Evolutionary conservation across 768 basidiomycete species (phyloP), one percentile per base, ranked within the genome.

Genomic region (Mycena metata): DNA sequence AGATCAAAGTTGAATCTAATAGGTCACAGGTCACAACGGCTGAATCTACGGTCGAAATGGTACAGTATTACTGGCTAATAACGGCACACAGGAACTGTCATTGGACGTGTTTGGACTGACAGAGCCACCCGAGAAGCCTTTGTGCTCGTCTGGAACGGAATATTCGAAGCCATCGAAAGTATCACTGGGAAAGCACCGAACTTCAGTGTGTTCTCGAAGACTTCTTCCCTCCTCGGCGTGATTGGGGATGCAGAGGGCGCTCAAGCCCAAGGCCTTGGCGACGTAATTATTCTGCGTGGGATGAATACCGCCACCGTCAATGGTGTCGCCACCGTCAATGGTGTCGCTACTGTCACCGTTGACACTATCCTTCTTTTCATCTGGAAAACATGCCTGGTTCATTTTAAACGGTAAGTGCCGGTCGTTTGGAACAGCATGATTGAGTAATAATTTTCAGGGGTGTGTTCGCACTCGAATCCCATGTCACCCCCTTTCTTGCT

Each of bases 251-350:
- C 57, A 4, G 42, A 59, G 57, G 36, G 57, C 7, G 57, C 42
- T 23, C 57, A 45, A 33, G 57, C 57, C 13, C 57, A 59, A 33
- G 57, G 57, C 9, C 42, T 59, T 19, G 57, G 24, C 39, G 57
- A 59, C 24, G 57, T 59, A 17, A 45, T 59, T 26, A 59, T 59
- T 42, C 30, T 47, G 9, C 26, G 57, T 2, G 12, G 23, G 16
- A 59, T 59, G 57, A 59, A 59, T 47, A 11, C 24, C 6, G 3
- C 41, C 16, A 19, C 15, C 8, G 57, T 43, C 11, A 24, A 15
- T 26, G 42, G 30, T 59, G 30, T 33, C 1, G 17, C 36, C 36
- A 36, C 36, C 7, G 36, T 36, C 36, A 36, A n/a, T n/a, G n/a
- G n/a, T n/a, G n/a, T n/a, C n/a, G n/a, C n/a, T n/a, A n/a, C n/a